A percentile compares a stretch with the other conserved stretches of the same genome.
Evolutionary conservation across 2,329 filamentous ascomycete genomes (phyloP).

Genomic region (Tolypocladium guangdongense): DNA sequence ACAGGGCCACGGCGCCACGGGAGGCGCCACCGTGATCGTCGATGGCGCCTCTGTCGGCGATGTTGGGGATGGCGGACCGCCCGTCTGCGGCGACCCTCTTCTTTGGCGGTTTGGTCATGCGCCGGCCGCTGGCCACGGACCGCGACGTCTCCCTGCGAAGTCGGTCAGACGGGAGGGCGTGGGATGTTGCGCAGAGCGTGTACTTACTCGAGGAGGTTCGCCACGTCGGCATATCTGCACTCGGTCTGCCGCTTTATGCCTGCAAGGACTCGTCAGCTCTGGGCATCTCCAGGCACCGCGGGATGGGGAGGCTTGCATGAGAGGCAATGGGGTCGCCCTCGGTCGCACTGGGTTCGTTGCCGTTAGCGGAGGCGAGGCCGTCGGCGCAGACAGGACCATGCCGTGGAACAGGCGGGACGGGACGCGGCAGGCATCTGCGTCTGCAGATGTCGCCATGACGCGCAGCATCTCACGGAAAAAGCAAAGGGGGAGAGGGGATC

Average conservation of each 20-base stretch:
- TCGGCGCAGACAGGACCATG: not conserved
- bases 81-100: constrained; percentile 33
- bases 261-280: constrained; percentile 22
- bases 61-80: constrained; percentile 37
- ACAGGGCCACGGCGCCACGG: constrained; percentile 41
- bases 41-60: constrained; percentile 41
- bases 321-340: constrained; percentile 57
- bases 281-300: too few species aligned
- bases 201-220: constrained; percentile 63
- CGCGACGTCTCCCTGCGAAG: constrained; percentile 43
- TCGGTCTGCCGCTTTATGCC: constrained; percentile 67
- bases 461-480: not conserved
- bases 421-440: not conserved
- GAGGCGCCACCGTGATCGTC: constrained; percentile 32
- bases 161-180: constrained; percentile 1
- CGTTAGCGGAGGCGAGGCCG: not conserved
- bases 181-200: not conserved
- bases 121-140: constrained; percentile 38
- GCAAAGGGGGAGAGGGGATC: too few species aligned
- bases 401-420: not conserved
- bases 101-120: constrained; percentile 47
- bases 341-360: constrained; percentile 49
- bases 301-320: constrained; percentile 38
- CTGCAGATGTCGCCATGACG: not conserved
- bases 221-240: constrained; percentile 66